Percentiles rank a stretch among this genome's conserved stretches.
Evolutionary conservation across 176 grass and related monocot genomes (phyloP).

Genomic region (Triticum urartu): DNA sequence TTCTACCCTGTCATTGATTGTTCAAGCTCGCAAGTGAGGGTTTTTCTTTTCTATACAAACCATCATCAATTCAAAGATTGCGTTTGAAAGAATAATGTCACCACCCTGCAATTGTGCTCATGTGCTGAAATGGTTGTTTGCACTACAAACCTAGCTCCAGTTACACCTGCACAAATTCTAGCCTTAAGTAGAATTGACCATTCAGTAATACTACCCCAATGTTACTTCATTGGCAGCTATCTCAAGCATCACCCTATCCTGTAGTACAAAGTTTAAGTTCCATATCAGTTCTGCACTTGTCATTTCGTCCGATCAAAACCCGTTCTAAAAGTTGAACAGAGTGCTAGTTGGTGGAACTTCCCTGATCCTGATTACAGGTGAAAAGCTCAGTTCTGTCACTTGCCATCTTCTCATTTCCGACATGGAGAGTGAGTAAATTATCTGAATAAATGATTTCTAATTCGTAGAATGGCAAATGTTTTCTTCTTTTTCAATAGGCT

Average conservation of each 20-base stretch:
- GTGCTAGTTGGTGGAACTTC: neutral
- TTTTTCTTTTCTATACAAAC: neutral
- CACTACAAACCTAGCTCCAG: neutral
- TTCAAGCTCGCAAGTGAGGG: neutral
- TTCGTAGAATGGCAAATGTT: no score
- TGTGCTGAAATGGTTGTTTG: neutral
- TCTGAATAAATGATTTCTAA: neutral
- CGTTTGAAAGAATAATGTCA: neutral
- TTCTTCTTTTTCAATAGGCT: neutral
- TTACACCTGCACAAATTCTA: neutral
- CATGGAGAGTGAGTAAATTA: slow-evolving; percentile 27
- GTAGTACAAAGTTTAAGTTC: no score
- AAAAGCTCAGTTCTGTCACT: slow-evolving; percentile 42
- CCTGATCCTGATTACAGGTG: slow-evolving; percentile 23
- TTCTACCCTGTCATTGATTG: neutral
- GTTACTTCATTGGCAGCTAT: no score
- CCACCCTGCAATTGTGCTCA: neutral
- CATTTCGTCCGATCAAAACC: neutral
- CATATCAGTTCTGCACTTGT: neutral
- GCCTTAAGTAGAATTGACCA: no score
- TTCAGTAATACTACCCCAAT: no score
- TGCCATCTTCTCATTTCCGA: slow-evolving; percentile 33
- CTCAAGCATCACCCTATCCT: no score
- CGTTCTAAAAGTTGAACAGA: neutral
- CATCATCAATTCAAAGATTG: neutral